Base-by-base conservation (phyloP, 495 filamentous ascomycete genomes). In the Hypomontagnella submonticulosa region DNA sequence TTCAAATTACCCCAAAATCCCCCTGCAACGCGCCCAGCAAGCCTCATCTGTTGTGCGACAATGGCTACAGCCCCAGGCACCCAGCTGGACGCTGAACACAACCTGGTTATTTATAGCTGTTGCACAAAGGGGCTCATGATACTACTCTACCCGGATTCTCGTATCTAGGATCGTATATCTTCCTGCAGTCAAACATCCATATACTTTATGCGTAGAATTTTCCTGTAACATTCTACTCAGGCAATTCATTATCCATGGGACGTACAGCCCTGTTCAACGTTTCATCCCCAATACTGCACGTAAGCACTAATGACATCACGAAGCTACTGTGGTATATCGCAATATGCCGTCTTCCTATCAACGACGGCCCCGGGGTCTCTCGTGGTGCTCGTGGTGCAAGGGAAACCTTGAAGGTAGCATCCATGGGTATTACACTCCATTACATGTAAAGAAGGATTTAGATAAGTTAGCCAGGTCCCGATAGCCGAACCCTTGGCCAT, bases 281-380 rank as follows among this genome's bases (percentile, higher is more conserved):
- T 42, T 51, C 54, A 57, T 48, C 47, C 48, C 48, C 48, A 48
- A 32, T 18, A 33, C 23, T 3, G 15, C 6, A 36, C 48, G 55
- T 65, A 57, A 65, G 62, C 62, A 49, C 48, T 53, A 61, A 36
- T 54, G 34, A 36, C 54, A 59, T 58, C 62, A 58, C 38, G 27
- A 11, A 46, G 32, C 40, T 34, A 30, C 27, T 30, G 32, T 5
- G 4, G 32, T 34, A 11, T 8, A 23, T 44, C 18, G 10, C 42
- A 19, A 10, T 19, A 44, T 18, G 6, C 23, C 23, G 23, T 27
- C 23, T 27, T 27, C 23, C 23, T 27, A 27, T 27, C 23, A 27
- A 27, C 23, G 6, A 27, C 23, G 23, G 23, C 23, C 23, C 23
- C 15, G 27, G 47, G 9, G 5, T 34, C 47, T 2, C 15, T 43